Base-by-base conservation (phyloP, 208 protist genomes). In the Leishmania tarentolae region DNA sequence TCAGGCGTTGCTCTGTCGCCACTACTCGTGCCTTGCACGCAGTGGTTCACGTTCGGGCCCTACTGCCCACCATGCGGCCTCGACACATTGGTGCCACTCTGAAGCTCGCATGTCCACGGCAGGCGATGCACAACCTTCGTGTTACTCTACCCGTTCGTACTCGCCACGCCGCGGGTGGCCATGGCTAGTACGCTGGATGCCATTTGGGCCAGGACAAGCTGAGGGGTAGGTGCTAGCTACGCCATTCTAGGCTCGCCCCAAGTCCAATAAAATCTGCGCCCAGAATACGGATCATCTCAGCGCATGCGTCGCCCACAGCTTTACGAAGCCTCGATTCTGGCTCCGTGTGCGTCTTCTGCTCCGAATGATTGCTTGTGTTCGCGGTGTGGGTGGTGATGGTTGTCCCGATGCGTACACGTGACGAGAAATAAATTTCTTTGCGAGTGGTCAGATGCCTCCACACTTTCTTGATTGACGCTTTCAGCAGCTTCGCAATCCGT, bases 201-300 rank as follows among this genome's bases (percentile, higher is more conserved):
- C 31, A 40, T 66, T 17, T 42, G 56, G 17, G 66, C 56, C 35
- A 42, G 56, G 35, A 68, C 74, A 56, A 77, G 74, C 37, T 77
- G 74, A 66, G 68, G 46, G 15, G 68, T 42, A 6, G 74, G 74
- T 42, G 8, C 74, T 37, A 5, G 31, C 74, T 8, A 52, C 56
- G 31, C 15, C 37, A 40, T 52, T 77, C 0, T 17, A 77, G 31
- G 57, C 24, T 2, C 74, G 57, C 47, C 66, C 66, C 74, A 17
- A 77, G 61, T 6, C 53, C 74, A 40, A 77, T 61, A 6, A 52
- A 77, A 52, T 69, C 57, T 56, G 40, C 68, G 56, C 66, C 57
- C 1, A 77, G 31, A 21, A 66, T 35, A 19, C 74, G 56, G 37
- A 52, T 61, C n/a, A 56, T 21, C 3, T 1, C 56, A 11, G 47